A percentile compares a stretch with the other conserved stretches of the same genome.
These are phyloP conservation scores for Acacia confusa DNA, from an alignment of 306 rosid species.

Conservation along the genomic window DNA sequence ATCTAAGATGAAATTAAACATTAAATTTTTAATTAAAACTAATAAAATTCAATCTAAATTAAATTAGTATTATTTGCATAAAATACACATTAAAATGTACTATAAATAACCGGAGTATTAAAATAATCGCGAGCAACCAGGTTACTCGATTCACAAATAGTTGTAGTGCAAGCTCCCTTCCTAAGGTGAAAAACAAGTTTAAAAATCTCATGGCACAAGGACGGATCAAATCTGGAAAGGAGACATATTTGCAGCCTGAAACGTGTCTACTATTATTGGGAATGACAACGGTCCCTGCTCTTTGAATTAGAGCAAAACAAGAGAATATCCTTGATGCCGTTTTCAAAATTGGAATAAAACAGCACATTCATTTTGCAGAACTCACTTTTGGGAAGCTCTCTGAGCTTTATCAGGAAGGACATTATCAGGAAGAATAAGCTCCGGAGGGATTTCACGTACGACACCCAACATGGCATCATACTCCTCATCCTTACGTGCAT, in stretches of 20 bases:
- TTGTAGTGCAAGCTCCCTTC: constrained; percentile 36
- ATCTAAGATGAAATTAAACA: background rate
- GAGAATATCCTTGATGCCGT: constrained; percentile 32
- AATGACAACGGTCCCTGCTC: constrained; percentile 46
- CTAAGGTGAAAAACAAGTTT: constrained; percentile 29
- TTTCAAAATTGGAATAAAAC: constrained; percentile 29
- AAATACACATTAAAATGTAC: background rate
- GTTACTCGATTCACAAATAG: background rate
- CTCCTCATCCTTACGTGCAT: constrained; percentile 65
- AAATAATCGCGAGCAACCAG: background rate
- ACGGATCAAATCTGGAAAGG: constrained; percentile 35
- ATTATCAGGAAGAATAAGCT: constrained; percentile 66
- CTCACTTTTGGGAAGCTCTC: constrained; percentile 37
- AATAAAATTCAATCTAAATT: background rate
- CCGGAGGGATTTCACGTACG: constrained; percentile 63
- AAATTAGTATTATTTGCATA: background rate
- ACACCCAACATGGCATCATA: constrained; percentile 69
- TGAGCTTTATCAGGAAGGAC: constrained; percentile 56
- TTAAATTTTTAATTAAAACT: background rate
- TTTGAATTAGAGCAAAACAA: constrained; percentile 46
- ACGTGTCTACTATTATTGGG: constrained; percentile 60
- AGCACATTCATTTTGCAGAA: constrained; percentile 1
- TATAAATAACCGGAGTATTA: background rate
- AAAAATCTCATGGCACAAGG: constrained; percentile 27
- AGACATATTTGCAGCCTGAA: constrained; percentile 42